Percentiles rank a stretch among this genome's conserved stretches.
Evolutionary conservation across 805 yeast species (phyloP).

Genomic region (Clavispora santaluciae): DNA sequence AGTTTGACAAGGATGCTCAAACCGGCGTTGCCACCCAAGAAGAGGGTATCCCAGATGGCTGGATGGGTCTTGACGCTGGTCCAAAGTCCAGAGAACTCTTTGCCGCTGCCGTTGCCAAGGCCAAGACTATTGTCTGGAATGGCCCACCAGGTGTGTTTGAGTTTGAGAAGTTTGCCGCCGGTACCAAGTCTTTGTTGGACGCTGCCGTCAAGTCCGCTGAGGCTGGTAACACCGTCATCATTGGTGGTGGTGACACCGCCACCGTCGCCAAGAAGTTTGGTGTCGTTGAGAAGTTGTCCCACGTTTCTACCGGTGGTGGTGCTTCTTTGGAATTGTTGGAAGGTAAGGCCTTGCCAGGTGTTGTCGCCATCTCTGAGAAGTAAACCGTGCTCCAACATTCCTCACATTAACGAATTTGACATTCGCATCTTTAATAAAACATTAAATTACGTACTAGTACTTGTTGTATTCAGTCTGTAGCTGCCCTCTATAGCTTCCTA

Average conservation of each 20-base stretch:
- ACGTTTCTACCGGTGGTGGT: slow-evolving; percentile 99
- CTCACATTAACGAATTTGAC: neutral
- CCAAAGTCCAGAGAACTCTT: slow-evolving; percentile 80
- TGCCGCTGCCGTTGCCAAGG: slow-evolving; percentile 77
- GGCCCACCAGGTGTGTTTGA: slow-evolving; percentile 99
- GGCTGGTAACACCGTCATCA: slow-evolving; percentile 89
- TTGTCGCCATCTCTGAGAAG: slow-evolving; percentile 81
- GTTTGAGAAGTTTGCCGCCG: slow-evolving; percentile 85
- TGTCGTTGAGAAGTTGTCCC: slow-evolving; percentile 92
- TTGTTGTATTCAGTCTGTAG: neutral
- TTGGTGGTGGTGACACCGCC: slow-evolving; percentile 99
- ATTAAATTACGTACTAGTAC: neutral
- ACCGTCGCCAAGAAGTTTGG: slow-evolving; percentile 98
- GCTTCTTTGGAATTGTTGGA: slow-evolving; percentile 97
- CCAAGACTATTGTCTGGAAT: slow-evolving; percentile 99
- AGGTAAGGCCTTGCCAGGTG: slow-evolving; percentile 99
- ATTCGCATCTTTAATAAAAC: neutral
- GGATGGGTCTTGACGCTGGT: slow-evolving; percentile 97
- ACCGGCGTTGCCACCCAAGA: slow-evolving; percentile 79
- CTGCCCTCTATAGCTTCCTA: slow-evolving; percentile 13
- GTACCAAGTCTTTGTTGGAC: slow-evolving; percentile 87
- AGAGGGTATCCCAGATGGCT: slow-evolving; percentile 90
- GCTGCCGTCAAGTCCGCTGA: slow-evolving; percentile 83
- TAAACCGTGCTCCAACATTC: slow-evolving; percentile 1
- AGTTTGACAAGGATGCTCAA: slow-evolving; percentile 86